A percentile compares a stretch with the other conserved stretches of the same genome.
These are phyloP conservation scores for Taphrina communis DNA, from an alignment of 1,139 yeast genomes.

Conservation along the genomic window DNA sequence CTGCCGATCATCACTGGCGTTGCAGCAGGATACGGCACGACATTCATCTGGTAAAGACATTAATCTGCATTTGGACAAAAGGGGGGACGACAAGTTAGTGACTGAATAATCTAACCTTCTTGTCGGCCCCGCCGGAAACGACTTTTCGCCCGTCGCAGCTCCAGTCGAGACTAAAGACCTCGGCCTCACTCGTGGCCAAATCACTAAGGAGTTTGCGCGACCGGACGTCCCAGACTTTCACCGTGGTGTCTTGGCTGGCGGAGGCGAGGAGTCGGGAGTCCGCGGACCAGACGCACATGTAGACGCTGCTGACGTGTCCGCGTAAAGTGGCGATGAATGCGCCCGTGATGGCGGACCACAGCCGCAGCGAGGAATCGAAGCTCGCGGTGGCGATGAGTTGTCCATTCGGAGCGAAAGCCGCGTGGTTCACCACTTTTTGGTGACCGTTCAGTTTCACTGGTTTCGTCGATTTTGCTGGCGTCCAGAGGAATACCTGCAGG, in stretches of 20 bases:
- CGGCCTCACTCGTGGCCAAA: slow-evolving; percentile 94
- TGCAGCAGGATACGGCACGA: slow-evolving; percentile 41
- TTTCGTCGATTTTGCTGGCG: slow-evolving; percentile 73
- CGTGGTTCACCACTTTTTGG: slow-evolving; percentile 94
- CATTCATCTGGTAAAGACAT: slow-evolving; percentile 16
- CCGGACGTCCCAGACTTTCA: slow-evolving; percentile 95
- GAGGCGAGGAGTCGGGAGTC: slow-evolving; percentile 90
- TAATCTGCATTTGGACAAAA: too few species aligned
- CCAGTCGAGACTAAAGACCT: slow-evolving; percentile 98
- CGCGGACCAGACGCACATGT: slow-evolving; percentile 98
- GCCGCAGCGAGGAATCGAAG: slow-evolving; percentile 89
- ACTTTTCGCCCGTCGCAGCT: slow-evolving; percentile 91
- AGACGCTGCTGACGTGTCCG: slow-evolving; percentile 97
- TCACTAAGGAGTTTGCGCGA: slow-evolving; percentile 84
- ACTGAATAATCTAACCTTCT: slow-evolving; percentile 90
- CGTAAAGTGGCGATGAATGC: slow-evolving; percentile 86
- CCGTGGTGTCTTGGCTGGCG: slow-evolving; percentile 94
- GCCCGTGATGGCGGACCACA: slow-evolving; percentile 98
- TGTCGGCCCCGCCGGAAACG: slow-evolving; percentile 96
- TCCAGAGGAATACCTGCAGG: slow-evolving; percentile 98
- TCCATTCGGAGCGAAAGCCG: slow-evolving; percentile 94
- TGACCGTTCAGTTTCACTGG: slow-evolving; percentile 95
- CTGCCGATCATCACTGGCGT: background rate
- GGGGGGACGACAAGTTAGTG: slow-evolving; percentile 55
- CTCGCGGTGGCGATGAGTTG: slow-evolving; percentile 89